Base-by-base conservation (phyloP, 2,329 filamentous ascomycete species). In the Dactylellina drechsleri region DNA sequence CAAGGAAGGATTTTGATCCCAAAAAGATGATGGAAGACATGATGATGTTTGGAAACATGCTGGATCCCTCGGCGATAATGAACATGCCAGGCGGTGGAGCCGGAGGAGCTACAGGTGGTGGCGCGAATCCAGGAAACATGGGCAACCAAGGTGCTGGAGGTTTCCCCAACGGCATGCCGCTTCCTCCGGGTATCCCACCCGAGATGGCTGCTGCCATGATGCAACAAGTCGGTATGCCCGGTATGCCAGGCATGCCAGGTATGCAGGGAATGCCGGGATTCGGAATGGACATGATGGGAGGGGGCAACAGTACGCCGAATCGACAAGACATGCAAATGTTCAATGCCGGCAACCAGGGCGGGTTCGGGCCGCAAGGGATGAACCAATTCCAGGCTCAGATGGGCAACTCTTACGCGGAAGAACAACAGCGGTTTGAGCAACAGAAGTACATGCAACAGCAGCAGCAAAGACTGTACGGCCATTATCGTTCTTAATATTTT, bases 1-100 rank as follows among this genome's bases (percentile, higher is more conserved):
- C 97, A 79, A 88, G 91, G 16, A 88, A 88, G 77, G 92, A 94
- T 78, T 92, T 92, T 78, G 88, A 87, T 68, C 88, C 90, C 56
- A 93, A 96, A 83, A 97, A 94, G 84, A 91, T 79, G 68, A 79
- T 79, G 79, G 78, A 79, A 71, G 77, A 79, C 47, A 79, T 79
- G 78, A 79, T 79, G 79, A 76, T 79, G 76, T 77, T 79, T 49
- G 77, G 77, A 13, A 78, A 78, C 12, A 79, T 79, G 77, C 65
- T 76, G 4, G 76, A 77, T 20, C 67, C 68, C 12, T 66, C 67
- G 10, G 64, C 64, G 5, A 20, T 73, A 5, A 66, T 68, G 68
- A 64, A 57, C 12, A 76, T 76, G 76, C 13, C 59, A 6, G 54
- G 64, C 13, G 59, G 75, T 23, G 68, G 62, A 16, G 40, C 41